These are phyloP conservation scores for Keithomyces neogunnii DNA, from an alignment of 2,329 filamentous ascomycete genomes.

Conservation along the genomic window DNA sequence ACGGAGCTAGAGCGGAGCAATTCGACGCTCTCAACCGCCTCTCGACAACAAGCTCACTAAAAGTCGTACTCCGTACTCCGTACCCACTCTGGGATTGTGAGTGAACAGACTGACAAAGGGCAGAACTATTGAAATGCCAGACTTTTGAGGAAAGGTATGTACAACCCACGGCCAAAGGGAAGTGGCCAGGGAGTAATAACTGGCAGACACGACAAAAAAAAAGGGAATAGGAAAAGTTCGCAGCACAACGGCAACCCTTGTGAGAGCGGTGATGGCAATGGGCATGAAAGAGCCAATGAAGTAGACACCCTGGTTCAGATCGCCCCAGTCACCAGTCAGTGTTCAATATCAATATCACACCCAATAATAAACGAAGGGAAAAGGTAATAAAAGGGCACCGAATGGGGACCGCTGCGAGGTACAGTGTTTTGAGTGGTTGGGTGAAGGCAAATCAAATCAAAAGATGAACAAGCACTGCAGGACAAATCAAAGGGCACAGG, in stretches of 20 bases:
- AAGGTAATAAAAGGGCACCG: neutral
- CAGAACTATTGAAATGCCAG: neutral
- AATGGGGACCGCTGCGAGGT: neutral
- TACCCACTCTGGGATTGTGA: neutral
- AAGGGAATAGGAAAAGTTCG: neutral
- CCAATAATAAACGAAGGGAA: neutral
- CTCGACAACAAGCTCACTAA: neutral
- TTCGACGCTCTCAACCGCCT: neutral
- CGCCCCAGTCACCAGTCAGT: slow-evolving; percentile 1
- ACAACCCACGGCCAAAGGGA: neutral
- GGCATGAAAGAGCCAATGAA: slow-evolving; percentile 9
- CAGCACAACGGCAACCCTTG: neutral
- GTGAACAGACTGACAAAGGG: neutral
- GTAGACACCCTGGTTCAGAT: slow-evolving; percentile 8
- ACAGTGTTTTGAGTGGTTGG: neutral
- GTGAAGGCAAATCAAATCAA: neutral
- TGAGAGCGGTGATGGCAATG: slow-evolving; percentile 9
- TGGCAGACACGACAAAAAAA: neutral
- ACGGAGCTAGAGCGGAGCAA: neutral
- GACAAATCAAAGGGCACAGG: neutral
- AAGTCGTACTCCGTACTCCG: neutral
- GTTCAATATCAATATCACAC: neutral
- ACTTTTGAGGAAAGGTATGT: neutral
- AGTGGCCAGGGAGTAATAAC: neutral
- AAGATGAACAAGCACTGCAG: neutral